Evolutionary conservation across 2,329 filamentous ascomycete species (phyloP), one percentile per base, ranked within the genome.

Genomic region (Fusarium protoensiforme): DNA sequence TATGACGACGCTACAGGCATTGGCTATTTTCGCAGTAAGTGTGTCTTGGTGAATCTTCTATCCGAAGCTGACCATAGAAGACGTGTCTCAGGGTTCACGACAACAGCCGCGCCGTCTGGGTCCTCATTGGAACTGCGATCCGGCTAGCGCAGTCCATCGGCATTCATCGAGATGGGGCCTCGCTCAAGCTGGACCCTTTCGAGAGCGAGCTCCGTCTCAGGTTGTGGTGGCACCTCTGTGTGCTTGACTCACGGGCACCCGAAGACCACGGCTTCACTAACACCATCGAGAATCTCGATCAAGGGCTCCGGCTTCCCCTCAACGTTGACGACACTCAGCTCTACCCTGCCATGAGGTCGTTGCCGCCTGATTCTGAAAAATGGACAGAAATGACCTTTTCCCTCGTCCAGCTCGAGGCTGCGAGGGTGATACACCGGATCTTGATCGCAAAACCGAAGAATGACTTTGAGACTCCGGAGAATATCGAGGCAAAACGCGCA

Each of bases 111-210:
- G 61, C 43, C 7, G 62, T 68, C 48, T 65, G 62, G 65, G 48
- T 65, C 2, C 65, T 65, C 33, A 61, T 64, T n/a, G 61, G 61
- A 29, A 68, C 65, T 22, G 57, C 56, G 10, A 65, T 68, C 24
- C 61, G 65, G 33, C 24, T 68, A 13, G 65, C 65, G 16, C 65
- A 68, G 38, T 65, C 65, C 13, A 68, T 68, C 24, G 65, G 65
- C 7, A 65, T 68, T 22, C 65, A 68, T 31, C 53, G 65, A 7
- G 61, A 68, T 4, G 65, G 65, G 22, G 65, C 65, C 13, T 65
- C 46, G 7, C 20, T 68, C 18, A 64, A 65, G 14, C 56, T 68
- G 7, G 64, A 62, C 24, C 61, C 65, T 16, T 68, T 65, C 24
- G 65, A 68, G 35, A 68, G 53, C 36, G 65, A 68, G 20, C 65